Base-by-base conservation (phyloP, 305 asterid species). In the Fraxinus nigra region DNA sequence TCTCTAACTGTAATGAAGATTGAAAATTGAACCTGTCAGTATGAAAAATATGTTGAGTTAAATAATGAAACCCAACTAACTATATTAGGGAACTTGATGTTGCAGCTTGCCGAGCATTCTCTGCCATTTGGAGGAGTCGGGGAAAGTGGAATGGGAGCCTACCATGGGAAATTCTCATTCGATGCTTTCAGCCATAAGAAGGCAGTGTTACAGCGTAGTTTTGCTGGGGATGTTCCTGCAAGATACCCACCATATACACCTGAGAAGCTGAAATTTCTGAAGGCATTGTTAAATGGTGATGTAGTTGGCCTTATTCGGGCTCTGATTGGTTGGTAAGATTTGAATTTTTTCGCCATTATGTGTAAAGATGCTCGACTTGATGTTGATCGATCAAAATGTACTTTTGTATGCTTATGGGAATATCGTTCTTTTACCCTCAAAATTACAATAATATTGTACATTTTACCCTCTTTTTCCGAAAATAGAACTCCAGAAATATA, bases 141-240 rank as follows among this genome's bases (percentile, higher is more conserved):
- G 18, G 94, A 84, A 75, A 93, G 98, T 35, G 98, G 98, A 76
- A 90, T 82, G 81, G 97, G 98, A 37, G 82, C 95, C 3, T 93
- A 91, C 89, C 95, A 93, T 7, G 98, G 97, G 3, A 93, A 89
- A 81, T 89, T 88, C 87, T 87, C 97, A 1, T 93, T 93, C 7
- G 95, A 93, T 7, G 81, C 92, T 82, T 93, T 93, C 85, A 93
- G 95, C 90, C 97, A 93, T 84, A 88, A 88, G 89, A 92, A 93
- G 88, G 92, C 91, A 3, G 95, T 93, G 35, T 81, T 93, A 28
- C 84, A 32, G 6, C 90, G 97, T 5, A 80, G 91, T 73, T 92
- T 90, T 72, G 84, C 75, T 4, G 90, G 91, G 70, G 98, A 93
- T 38, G 82, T 86, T 9, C 16, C 87, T 16, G 89, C 90, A 34